These are phyloP conservation scores for Straminergon stramineum DNA, from an alignment of 225 moss, liverwort and hornwort species.

Conservation along the genomic window DNA sequence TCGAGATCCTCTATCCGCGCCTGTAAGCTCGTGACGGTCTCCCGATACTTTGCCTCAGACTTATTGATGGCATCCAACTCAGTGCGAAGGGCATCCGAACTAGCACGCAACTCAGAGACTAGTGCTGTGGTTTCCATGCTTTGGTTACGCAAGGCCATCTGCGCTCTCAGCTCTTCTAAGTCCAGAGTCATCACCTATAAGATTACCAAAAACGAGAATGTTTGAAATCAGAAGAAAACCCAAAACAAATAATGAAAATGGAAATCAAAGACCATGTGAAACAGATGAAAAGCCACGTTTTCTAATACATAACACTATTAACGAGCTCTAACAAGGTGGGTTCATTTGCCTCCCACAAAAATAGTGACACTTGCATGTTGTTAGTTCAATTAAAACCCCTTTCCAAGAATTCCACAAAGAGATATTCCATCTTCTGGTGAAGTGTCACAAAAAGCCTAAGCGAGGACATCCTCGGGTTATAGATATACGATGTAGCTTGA, in stretches of 20 bases:
- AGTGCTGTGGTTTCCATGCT: not conserved
- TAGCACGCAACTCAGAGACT: not conserved
- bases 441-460: not conserved
- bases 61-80: slow-evolving; percentile 9
- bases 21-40: not conserved
- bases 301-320: not conserved
- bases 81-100: slow-evolving; percentile 2
- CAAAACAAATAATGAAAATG: not conserved
- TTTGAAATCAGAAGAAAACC: not conserved
- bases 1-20: slow-evolving; percentile 17
- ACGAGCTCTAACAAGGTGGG: not conserved
- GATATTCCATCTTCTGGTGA: not conserved
- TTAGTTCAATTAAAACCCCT: not conserved
- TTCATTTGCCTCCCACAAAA: not conserved
- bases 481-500: not conserved
- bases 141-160: slow-evolving; percentile 8
- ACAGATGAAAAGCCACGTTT: not conserved
- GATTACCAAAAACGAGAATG: not conserved
- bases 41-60: slow-evolving; percentile 6
- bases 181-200: not conserved
- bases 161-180: slow-evolving; percentile 19
- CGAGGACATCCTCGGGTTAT: not conserved
- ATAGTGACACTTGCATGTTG: not conserved
- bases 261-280: not conserved
- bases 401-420: too few relatives aligned